Conservation (phyloP, 1,284 basidiomycete genomes). For the Tetrapyrgos nigripes region DNA sequence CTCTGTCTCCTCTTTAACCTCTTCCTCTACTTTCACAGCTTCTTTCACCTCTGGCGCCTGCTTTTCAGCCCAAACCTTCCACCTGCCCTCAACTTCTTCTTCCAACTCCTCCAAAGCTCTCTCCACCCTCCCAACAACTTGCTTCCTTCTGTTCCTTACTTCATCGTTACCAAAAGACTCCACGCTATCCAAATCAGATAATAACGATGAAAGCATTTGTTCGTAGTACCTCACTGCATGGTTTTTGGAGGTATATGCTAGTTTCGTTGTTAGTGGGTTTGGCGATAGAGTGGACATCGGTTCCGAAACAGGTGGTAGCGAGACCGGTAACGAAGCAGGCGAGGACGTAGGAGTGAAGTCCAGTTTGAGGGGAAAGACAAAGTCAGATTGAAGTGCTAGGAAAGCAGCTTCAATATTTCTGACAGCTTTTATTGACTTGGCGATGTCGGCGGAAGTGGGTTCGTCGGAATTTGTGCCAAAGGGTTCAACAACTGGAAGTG, state of each 20-base stretch:
- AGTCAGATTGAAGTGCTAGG: slow-evolving; percentile 41
- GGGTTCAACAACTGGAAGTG: slow-evolving; percentile 10
- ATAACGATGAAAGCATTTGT: slow-evolving; percentile 56
- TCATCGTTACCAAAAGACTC: slow-evolving; percentile 59
- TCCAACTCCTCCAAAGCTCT: slow-evolving; percentile 59
- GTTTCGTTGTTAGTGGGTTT: slow-evolving; percentile 32
- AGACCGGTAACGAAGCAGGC: slow-evolving; percentile 18
- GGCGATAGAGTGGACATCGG: slow-evolving; percentile 23
- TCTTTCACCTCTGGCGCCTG: slow-evolving; percentile 9
- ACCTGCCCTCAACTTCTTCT: slow-evolving; percentile 36
- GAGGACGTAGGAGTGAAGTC: slow-evolving; percentile 42
- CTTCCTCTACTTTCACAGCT: too few relatives aligned
- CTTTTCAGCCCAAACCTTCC: slow-evolving; percentile 15
- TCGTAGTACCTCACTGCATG: slow-evolving; percentile 64
- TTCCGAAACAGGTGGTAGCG: slow-evolving; percentile 15
- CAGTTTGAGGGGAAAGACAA: slow-evolving; percentile 48
- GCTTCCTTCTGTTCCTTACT: slow-evolving; percentile 56
- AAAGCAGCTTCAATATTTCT: slow-evolving; percentile 44
- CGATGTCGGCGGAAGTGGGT: slow-evolving; percentile 36
- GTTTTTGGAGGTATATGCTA: slow-evolving; percentile 60
- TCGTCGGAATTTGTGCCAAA: too few relatives aligned
- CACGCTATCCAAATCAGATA: slow-evolving; percentile 61
- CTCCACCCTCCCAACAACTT: slow-evolving; percentile 58
- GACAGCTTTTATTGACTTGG: slow-evolving; percentile 39
- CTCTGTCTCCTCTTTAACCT: too few relatives aligned